phyloP scores from a whole-genome alignment of 176 grass and related monocot genomes.

The bread wheat (Triticum aestivum) region DNA sequence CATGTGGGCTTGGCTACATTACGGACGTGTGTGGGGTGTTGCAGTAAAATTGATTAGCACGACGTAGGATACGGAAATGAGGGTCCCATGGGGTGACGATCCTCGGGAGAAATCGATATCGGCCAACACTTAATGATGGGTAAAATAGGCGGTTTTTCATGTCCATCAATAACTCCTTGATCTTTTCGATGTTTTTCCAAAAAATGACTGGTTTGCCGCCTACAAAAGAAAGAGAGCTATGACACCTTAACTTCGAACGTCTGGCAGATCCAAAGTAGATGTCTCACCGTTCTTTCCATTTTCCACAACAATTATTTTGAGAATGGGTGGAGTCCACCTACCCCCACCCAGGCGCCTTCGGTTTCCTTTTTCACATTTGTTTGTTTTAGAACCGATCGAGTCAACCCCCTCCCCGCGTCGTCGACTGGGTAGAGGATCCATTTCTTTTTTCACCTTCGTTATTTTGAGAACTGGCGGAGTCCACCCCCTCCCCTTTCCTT shows the following conservation, averaged over 20 bases:
- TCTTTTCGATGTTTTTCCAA: not conserved
- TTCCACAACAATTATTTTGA: no score
- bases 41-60: not conserved
- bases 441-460: no score
- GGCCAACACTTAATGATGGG: not conserved
- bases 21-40: not conserved
- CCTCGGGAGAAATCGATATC: not conserved
- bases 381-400: not conserved
- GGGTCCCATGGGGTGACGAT: not conserved
- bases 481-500: no score
- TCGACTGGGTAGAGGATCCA: no score
- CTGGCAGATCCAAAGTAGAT: no score
- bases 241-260: not conserved
- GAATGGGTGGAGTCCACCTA: no score
- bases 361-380: not conserved
- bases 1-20: no score
- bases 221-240: not conserved
- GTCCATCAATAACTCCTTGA: not conserved
- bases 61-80: not conserved
- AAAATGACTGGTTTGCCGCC: no score
- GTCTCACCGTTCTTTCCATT: no score
- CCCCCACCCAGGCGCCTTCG: no score
- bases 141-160: not conserved
- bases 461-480: no score
- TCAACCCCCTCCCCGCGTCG: no score